phyloP scores from a whole-genome alignment of 2,329 filamentous ascomycete genomes.

The Colletotrichum sp. region DNA sequence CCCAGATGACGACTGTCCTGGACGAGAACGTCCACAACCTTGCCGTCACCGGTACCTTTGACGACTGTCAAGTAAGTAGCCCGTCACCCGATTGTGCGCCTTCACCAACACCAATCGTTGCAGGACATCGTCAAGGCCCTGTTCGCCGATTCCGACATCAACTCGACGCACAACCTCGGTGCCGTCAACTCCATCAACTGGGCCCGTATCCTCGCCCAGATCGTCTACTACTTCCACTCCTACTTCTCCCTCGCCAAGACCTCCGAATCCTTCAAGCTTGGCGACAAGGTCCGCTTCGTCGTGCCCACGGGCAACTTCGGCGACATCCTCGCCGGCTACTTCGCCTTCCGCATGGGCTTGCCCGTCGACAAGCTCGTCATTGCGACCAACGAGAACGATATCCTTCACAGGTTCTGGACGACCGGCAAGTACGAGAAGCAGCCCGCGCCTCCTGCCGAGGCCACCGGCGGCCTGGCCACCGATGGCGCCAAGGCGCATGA shows the following conservation, averaged over 20 bases:
- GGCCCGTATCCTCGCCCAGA: constrained; percentile 93
- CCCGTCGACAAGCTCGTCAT: constrained; percentile 88
- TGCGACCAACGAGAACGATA: constrained; percentile 97
- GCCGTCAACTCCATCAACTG: constrained; percentile 98
- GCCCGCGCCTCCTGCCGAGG: constrained; percentile 60
- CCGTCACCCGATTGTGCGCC: not conserved
- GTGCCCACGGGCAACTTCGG: constrained; percentile 97
- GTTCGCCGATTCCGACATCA: constrained; percentile 85
- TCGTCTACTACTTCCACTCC: constrained; percentile 94
- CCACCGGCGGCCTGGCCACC: constrained; percentile 67
- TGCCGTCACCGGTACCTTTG: constrained; percentile 88
- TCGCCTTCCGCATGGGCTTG: constrained; percentile 88
- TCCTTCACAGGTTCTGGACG: constrained; percentile 93
- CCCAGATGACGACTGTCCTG: constrained; percentile 94
- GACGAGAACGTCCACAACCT: constrained; percentile 94
- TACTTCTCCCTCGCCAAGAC: constrained; percentile 81
- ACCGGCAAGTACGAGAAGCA: constrained; percentile 90
- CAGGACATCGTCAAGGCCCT: constrained; percentile 92
- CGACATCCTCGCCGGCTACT: constrained; percentile 92
- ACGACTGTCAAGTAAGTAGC: constrained; percentile 84
- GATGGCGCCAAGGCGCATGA: constrained; percentile 69
- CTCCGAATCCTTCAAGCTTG: constrained; percentile 62
- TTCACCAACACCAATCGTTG: not conserved
- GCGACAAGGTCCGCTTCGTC: constrained; percentile 79
- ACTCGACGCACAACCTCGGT: constrained; percentile 81